These are phyloP conservation scores for Lentinula aciculospora DNA, from an alignment of 768 basidiomycete species.

Conservation along the genomic window DNA sequence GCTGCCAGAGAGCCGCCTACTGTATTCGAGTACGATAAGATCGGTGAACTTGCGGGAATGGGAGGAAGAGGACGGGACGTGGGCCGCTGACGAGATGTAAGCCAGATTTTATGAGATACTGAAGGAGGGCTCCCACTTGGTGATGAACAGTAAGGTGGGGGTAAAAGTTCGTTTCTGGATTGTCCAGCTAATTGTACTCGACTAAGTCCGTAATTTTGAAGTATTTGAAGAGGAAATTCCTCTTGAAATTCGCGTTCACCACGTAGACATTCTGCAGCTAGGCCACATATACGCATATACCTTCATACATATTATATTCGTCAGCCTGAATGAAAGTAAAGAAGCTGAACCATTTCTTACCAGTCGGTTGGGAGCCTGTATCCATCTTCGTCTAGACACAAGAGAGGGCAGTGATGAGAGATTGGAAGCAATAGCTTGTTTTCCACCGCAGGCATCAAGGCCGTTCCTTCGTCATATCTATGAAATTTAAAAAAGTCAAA, in stretches of 20 bases:
- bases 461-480: conserved; percentile 72
- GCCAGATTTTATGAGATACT: background rate
- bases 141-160: conserved; percentile 52
- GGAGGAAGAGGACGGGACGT: background rate
- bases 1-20: background rate
- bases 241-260: conserved; percentile 55
- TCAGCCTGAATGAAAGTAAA: background rate
- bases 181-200: conserved; percentile 9
- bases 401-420: conserved; percentile 50
- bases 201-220: conserved; percentile 68
- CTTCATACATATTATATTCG: background rate
- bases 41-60: background rate
- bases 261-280: conserved; percentile 62
- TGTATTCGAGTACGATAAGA: background rate
- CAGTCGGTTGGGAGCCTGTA: conserved; percentile 75
- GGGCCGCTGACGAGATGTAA: background rate
- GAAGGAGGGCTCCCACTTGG: background rate
- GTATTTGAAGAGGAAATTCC: conserved; percentile 60
- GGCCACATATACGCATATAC: conserved; percentile 74
- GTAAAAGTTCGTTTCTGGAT: conserved; percentile 42
- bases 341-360: conserved; percentile 16
- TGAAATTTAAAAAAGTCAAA: background rate
- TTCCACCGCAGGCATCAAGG: conserved; percentile 67
- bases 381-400: conserved; percentile 76
- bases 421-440: conserved; percentile 53